Evolutionary conservation across 257 asterid species (phyloP).

Genomic region (Plantago major): DNA sequence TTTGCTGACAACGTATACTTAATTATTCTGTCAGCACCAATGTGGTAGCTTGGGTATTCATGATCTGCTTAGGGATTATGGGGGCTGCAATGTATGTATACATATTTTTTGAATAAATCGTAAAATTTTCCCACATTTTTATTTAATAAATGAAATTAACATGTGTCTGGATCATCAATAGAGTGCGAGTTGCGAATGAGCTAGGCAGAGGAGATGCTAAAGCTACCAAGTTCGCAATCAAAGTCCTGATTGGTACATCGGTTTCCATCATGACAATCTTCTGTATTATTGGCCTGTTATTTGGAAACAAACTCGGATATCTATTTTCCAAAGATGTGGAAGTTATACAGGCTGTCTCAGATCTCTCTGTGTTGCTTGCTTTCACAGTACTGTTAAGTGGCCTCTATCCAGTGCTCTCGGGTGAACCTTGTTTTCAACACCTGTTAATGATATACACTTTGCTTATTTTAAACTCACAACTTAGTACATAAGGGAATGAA

Average conservation of each 20-base stretch:
- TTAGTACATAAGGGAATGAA: too few relatives aligned
- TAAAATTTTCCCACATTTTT: too few relatives aligned
- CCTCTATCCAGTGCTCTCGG: slow-evolving; percentile 9
- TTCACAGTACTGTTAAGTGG: not conserved
- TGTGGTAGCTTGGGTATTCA: not conserved
- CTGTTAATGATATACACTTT: too few relatives aligned
- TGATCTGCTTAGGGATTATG: not conserved
- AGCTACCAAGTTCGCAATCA: slow-evolving; percentile 7
- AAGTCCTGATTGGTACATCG: slow-evolving; percentile 1
- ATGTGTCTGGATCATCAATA: not conserved
- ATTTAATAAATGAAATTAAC: not conserved
- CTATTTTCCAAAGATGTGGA: not conserved
- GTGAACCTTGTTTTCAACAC: not conserved
- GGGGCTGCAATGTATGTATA: slow-evolving; percentile 6
- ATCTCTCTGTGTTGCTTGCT: slow-evolving; percentile 1
- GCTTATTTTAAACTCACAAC: too few relatives aligned
- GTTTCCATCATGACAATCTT: not conserved
- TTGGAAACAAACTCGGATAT: slow-evolving; percentile 6
- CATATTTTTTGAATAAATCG: not conserved
- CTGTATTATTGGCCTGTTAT: not conserved
- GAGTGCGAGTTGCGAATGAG: slow-evolving; percentile 12
- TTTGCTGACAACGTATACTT: not conserved
- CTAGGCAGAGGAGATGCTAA: slow-evolving; percentile 14
- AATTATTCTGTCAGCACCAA: not conserved
- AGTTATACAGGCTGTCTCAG: slow-evolving; percentile 1